Conservation (phyloP, 2,329 filamentous ascomycete species). For the Basipetospora chlamydospora region DNA sequence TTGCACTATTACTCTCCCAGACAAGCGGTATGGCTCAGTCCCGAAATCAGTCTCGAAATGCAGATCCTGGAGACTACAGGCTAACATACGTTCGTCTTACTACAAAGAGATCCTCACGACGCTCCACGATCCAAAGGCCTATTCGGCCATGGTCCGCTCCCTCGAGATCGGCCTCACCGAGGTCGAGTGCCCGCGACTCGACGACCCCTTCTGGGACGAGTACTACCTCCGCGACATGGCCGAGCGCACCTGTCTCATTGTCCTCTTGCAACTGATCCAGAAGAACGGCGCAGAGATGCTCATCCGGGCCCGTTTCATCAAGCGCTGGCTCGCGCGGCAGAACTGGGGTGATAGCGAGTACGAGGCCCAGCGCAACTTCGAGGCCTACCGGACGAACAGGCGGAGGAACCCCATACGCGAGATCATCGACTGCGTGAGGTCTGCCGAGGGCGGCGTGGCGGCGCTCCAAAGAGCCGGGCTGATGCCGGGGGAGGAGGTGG, state of each 20-base stretch:
- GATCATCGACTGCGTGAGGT: constrained; percentile 33
- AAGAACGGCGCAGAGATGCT: constrained; percentile 43
- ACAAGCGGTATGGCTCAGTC: constrained; percentile 15
- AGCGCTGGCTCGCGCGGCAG: constrained; percentile 61
- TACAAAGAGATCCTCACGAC: constrained; percentile 28
- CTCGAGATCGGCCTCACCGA: constrained; percentile 41
- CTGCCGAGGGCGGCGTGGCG: constrained; percentile 33
- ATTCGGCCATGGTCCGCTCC: constrained; percentile 43
- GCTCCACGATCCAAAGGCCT: constrained; percentile 35
- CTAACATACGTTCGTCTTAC: no score
- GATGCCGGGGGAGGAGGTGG: constrained; percentile 19
- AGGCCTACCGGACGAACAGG: constrained; percentile 35
- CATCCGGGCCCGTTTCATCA: constrained; percentile 49
- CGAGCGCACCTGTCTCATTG: constrained; percentile 45
- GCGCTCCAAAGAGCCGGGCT: constrained; percentile 36
- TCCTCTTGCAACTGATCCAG: constrained; percentile 43
- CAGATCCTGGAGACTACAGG: no score
- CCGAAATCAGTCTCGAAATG: no score
- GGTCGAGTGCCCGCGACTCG: constrained; percentile 32
- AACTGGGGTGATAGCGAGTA: constrained; percentile 46
- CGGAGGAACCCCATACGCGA: constrained; percentile 26
- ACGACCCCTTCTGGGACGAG: constrained; percentile 45
- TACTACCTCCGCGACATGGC: constrained; percentile 46
- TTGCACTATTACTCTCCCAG: constrained; percentile 37
- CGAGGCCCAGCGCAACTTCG: constrained; percentile 39